Evolutionary conservation across 2,329 filamentous ascomycete genomes (phyloP).

Genomic region (Pseudopyrenochaeta lycopersici): DNA sequence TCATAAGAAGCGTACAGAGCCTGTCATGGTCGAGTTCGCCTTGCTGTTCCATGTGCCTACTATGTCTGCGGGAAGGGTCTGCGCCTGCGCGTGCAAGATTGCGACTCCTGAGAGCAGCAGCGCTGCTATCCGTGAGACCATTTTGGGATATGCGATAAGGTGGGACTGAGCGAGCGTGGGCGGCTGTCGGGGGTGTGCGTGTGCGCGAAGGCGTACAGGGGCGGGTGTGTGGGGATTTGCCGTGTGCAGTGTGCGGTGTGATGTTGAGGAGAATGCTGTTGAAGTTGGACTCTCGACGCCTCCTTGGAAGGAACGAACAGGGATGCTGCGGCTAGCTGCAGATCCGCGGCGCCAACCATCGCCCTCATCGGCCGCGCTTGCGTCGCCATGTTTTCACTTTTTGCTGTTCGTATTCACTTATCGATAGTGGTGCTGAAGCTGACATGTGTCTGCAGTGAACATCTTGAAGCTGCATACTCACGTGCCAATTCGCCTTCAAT

Average conservation of each 20-base stretch:
- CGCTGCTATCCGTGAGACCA: slow-evolving; percentile 39
- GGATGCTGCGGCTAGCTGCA: slow-evolving; percentile 37
- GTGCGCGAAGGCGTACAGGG: slow-evolving; percentile 22
- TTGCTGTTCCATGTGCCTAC: slow-evolving; percentile 79
- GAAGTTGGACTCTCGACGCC: slow-evolving; percentile 19
- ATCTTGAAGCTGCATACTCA: background rate
- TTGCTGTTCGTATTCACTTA: slow-evolving; percentile 6
- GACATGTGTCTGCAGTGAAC: background rate
- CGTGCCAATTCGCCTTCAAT: background rate
- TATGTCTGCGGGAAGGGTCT: slow-evolving; percentile 53
- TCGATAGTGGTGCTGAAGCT: slow-evolving; percentile 8
- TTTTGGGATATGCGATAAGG: slow-evolving; percentile 8
- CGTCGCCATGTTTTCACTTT: slow-evolving; percentile 12
- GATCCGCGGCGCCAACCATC: slow-evolving; percentile 34
- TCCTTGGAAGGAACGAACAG: slow-evolving; percentile 24
- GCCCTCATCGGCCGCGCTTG: slow-evolving; percentile 25
- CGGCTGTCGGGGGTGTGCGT: slow-evolving; percentile 3
- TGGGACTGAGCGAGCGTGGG: slow-evolving; percentile 15
- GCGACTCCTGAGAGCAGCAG: slow-evolving; percentile 48
- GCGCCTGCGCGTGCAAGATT: slow-evolving; percentile 45
- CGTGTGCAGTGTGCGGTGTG: slow-evolving; percentile 3
- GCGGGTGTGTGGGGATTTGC: slow-evolving; percentile 6
- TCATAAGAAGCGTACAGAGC: slow-evolving; percentile 63
- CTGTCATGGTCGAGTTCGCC: slow-evolving; percentile 73
- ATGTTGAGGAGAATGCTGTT: slow-evolving; percentile 7